These are phyloP conservation scores for Linnemannia exigua DNA, from an alignment of 192 early-diverging fungal genomes.

Conservation along the genomic window DNA sequence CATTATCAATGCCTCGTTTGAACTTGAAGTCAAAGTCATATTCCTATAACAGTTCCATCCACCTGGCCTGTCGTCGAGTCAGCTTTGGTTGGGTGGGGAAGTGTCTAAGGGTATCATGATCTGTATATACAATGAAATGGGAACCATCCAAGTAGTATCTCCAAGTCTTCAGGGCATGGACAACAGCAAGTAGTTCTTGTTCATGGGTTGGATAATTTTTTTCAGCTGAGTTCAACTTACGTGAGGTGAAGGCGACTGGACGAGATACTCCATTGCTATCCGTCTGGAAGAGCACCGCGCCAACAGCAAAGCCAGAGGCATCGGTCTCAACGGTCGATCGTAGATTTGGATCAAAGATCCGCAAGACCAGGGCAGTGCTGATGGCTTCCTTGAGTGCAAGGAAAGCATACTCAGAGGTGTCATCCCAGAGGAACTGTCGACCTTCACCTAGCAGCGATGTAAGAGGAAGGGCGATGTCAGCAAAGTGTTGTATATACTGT, in stretches of 20 bases:
- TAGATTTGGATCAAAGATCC: conserved; percentile 35
- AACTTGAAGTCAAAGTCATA: no score
- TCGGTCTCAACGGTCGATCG: conserved; percentile 50
- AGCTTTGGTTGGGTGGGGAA: no score
- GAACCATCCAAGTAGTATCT: conserved; percentile 41
- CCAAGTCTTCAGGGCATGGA: conserved; percentile 55
- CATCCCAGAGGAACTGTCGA: background rate
- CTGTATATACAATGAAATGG: conserved; percentile 5
- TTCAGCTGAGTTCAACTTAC: conserved; percentile 43
- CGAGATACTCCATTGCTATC: conserved; percentile 27
- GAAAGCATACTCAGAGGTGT: conserved; percentile 38
- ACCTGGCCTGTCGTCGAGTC: no score
- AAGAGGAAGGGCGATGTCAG: conserved; percentile 1
- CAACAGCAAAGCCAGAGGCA: conserved; percentile 57
- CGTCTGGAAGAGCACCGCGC: conserved; percentile 54
- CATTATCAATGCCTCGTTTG: no score
- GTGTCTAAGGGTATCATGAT: no score
- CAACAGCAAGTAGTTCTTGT: conserved; percentile 61
- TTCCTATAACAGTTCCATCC: no score
- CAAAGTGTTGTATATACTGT: conserved; percentile 1
- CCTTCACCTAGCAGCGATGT: background rate
- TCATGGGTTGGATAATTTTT: conserved; percentile 49
- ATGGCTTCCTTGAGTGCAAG: conserved; percentile 33
- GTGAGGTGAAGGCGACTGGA: conserved; percentile 51
- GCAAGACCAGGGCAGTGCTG: conserved; percentile 35